Base-by-base conservation (phyloP, 768 basidiomycete species). In the Phanerochaete sordida region DNA sequence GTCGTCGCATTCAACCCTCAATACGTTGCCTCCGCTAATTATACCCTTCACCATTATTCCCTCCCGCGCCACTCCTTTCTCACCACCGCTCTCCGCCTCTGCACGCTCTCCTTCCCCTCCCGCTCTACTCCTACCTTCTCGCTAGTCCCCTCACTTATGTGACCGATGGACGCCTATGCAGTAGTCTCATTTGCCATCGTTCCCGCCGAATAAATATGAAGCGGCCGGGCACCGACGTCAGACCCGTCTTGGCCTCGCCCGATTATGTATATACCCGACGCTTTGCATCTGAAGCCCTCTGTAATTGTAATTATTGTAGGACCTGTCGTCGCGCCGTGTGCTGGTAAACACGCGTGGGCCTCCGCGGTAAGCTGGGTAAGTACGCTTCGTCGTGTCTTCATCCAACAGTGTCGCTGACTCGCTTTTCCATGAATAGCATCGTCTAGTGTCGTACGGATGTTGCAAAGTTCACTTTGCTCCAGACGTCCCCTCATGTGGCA, bases 1-100 rank as follows among this genome's bases (percentile, higher is more conserved):
- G 39, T 43, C 33, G 16, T 56, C 16, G 35, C 48, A 16, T 24
- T n/a, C n/a, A n/a, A 24, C 35, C 35, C 21, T 28, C 46, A 30
- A n/a, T 51, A 50, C 48, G 57, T 35, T 50, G 27, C 44, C 37
- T 47, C 23, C 37, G 19, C 23, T 53, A 57, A 24, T 8, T 57
- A 62, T 62, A 62, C 61, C 61, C 61, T 35, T 57, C 30, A 53
- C 49, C 61, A 62, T 53, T 62, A 62, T 50, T 62, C 61, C 50
- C 56, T 51, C 50, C 16, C 49, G 61, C 61, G 61, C 56, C 61
- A 62, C 61, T 62, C 61, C 61, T 58, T 62, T 27, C 51, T 26
- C 45, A 26, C 21, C 53, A 57, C 15, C 57, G 46, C 23, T 49
- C 31, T 57, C 45, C 56, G 39, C 56, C 21, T 27, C n/a, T 28